These are phyloP conservation scores for Silene vulgaris DNA, from an alignment of 179 eudicot species.

Conservation along the genomic window DNA sequence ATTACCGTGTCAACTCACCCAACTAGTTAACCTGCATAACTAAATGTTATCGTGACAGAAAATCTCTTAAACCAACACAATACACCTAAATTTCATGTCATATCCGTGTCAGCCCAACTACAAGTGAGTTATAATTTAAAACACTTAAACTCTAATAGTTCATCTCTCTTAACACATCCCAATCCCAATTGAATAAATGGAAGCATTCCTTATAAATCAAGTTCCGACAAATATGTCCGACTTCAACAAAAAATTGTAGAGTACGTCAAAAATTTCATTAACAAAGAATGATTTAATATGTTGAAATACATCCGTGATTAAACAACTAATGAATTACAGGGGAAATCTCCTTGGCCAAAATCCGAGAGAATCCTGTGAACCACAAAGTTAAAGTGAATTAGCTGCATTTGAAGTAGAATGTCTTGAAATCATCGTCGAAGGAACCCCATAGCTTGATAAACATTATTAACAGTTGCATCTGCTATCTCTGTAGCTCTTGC, in stretches of 20 bases:
- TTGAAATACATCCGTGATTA: neutral
- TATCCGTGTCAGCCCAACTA: too few species aligned
- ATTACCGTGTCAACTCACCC: too few species aligned
- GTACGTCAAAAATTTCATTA: neutral
- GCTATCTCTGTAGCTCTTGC: constrained; percentile 66
- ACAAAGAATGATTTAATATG: neutral
- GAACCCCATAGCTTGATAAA: constrained; percentile 66
- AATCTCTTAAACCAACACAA: too few species aligned
- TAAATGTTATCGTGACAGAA: too few species aligned
- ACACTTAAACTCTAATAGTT: too few species aligned
- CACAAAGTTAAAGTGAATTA: neutral
- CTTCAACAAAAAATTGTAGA: neutral
- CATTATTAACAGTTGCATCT: constrained; percentile 51
- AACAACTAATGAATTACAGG: constrained; percentile 12
- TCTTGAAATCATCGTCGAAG: constrained; percentile 29
- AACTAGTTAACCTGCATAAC: too few species aligned
- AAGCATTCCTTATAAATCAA: too few species aligned
- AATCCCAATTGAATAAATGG: too few species aligned
- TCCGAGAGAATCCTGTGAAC: neutral
- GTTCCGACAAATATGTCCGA: too few species aligned
- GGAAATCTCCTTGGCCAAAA: neutral
- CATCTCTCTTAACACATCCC: too few species aligned
- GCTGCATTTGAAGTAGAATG: neutral
- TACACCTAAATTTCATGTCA: too few species aligned
- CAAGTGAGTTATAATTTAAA: too few species aligned